Evolutionary conservation across 129 eudicot genomes (phyloP).

Genomic region (Scalesia atractyloides): DNA sequence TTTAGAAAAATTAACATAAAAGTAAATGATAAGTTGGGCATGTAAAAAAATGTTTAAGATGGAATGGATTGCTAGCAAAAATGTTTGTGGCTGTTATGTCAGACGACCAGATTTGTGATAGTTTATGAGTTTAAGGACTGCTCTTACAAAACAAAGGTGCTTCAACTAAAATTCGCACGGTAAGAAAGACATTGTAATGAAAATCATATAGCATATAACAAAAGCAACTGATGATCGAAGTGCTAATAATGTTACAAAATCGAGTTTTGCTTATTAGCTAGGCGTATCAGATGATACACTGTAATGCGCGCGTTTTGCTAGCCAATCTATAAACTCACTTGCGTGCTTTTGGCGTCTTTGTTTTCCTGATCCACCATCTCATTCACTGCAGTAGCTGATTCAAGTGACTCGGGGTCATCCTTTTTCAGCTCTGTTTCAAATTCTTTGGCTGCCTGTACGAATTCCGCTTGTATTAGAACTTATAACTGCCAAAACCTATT

Average conservation of each 20-base stretch:
- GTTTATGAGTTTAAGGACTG: too few species aligned
- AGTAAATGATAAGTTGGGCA: too few species aligned
- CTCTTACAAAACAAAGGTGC: not conserved
- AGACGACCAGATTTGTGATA: not conserved
- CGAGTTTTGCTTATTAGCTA: slow-evolving; percentile 10
- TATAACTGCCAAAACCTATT: not conserved
- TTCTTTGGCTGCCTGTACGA: slow-evolving; percentile 75
- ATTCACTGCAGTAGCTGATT: slow-evolving; percentile 21
- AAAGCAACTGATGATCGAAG: not conserved
- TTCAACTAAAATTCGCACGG: not conserved
- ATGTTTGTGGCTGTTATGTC: too few species aligned
- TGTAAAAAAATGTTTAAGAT: too few species aligned
- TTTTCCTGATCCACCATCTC: slow-evolving; percentile 39
- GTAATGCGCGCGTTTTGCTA: not conserved
- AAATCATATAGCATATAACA: not conserved
- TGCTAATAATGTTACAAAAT: slow-evolving; percentile 14
- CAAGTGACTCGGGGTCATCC: slow-evolving; percentile 52
- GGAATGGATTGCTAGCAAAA: too few species aligned
- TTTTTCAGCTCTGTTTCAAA: slow-evolving; percentile 75
- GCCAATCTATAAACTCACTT: slow-evolving; percentile 33
- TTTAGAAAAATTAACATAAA: too few species aligned
- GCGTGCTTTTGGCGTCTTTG: slow-evolving; percentile 43
- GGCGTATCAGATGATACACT: not conserved
- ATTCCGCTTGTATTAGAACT: slow-evolving; percentile 7
- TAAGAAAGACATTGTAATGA: not conserved